Evolutionary conservation across 2,329 filamentous ascomycete species (phyloP).

Genomic region (Coniella lustricola): DNA sequence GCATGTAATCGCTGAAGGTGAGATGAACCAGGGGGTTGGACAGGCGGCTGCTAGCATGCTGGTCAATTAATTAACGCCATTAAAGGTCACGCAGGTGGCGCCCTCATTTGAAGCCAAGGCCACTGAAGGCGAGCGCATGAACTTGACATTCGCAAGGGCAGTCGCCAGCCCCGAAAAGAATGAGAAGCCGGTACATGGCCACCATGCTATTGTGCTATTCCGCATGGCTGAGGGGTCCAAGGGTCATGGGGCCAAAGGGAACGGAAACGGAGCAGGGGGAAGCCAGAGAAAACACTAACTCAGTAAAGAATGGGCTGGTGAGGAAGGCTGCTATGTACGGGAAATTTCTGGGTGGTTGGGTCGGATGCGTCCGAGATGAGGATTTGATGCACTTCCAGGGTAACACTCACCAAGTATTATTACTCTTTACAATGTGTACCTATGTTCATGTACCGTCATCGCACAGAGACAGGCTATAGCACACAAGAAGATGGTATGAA

Average conservation of each 20-base stretch:
- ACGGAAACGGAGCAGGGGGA: not conserved
- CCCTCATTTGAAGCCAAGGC: conserved; percentile 18
- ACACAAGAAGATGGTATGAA: no score
- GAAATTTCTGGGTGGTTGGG: conserved; percentile 3
- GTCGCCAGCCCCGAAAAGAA: conserved; percentile 9
- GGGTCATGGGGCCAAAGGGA: conserved; percentile 1
- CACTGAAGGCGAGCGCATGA: conserved; percentile 19
- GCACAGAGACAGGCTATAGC: no score
- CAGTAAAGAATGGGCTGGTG: not conserved
- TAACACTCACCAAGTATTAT: no score
- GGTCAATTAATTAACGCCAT: conserved; percentile 14
- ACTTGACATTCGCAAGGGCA: conserved; percentile 13
- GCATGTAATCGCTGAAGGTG: no score
- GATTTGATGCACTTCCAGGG: no score
- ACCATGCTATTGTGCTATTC: not conserved
- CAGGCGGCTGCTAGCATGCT: conserved; percentile 2
- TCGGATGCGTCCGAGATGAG: no score
- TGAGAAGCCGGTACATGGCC: not conserved
- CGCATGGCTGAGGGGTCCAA: no score
- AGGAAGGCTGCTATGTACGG: not conserved
- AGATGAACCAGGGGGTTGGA: conserved; percentile 3
- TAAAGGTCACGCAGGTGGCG: conserved; percentile 14
- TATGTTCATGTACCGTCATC: no score
- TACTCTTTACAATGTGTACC: no score
- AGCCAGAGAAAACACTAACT: not conserved